Evolutionary conservation across 169 alveolate genomes (phyloP), one percentile per base, ranked within the genome.

Genomic region (Perkinsus olseni): DNA sequence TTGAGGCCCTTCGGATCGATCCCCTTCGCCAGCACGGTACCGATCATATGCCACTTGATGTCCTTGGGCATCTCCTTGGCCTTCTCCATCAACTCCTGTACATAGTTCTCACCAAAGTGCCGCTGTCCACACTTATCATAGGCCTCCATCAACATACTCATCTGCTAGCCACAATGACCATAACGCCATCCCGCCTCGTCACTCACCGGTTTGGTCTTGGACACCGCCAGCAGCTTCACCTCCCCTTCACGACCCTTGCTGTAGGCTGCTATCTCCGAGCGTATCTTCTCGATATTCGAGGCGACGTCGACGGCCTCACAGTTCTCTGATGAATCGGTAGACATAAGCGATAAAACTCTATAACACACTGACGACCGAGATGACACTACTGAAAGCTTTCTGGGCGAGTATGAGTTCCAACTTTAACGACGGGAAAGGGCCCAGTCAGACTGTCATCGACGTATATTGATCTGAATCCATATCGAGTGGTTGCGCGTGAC

Each of bases 1-100:
- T n/a, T n/a, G n/a, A n/a, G n/a, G n/a, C n/a, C n/a, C n/a, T n/a
- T n/a, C n/a, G n/a, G n/a, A n/a, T n/a, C n/a, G n/a, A n/a, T n/a
- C n/a, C n/a, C n/a, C n/a, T n/a, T n/a, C n/a, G n/a, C n/a, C n/a
- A n/a, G n/a, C n/a, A n/a, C n/a, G n/a, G n/a, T n/a, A 17, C 99
- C 99, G 48, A 98, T 97, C 94, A 98, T 98, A 95, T 98, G 99
- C 99, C 99, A 98, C 94, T 96, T 96, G 38, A 98, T 98, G 90
- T 98, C 98, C 38, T 95, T 92, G 74, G 99, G 98, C 21, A 98
- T 95, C 50, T 92, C 90, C 17, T 93, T 93, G 74, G 98, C 96
- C 96, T 98, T 98, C 94, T 95, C 97, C 38, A 96, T 93, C 91
- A 98, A 94, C 93, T 98, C 99, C 92, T 98, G 98, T 8, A 98